phyloP scores from a whole-genome alignment of 148 eudicot genomes.

The Bassia scoparia region DNA sequence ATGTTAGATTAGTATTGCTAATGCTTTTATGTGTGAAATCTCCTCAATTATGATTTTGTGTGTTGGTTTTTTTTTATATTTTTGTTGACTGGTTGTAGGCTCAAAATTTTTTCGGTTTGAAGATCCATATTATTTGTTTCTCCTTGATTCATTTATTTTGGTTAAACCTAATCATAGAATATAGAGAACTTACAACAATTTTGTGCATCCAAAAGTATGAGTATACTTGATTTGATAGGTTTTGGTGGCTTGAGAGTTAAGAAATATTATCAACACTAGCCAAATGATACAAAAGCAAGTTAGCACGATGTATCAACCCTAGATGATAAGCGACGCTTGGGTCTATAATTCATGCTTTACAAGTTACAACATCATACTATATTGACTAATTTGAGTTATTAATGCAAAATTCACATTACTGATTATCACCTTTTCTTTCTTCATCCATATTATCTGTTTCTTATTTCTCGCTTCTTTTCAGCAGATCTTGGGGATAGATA shows the following conservation, averaged over 20 bases:
- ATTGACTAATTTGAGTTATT: not conserved
- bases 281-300: conserved; percentile 48
- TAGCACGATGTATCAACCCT: conserved; percentile 61
- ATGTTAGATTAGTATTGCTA: too few species aligned
- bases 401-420: not conserved
- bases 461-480: conserved; percentile 35
- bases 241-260: conserved; percentile 55
- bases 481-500: conserved; percentile 59
- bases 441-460: conserved; percentile 30
- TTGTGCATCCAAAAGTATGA: conserved; percentile 29
- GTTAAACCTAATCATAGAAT: too few species aligned
- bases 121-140: too few species aligned
- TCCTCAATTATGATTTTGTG: too few species aligned
- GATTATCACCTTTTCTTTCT: conserved; percentile 36
- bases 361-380: not conserved
- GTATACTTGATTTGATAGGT: conserved; percentile 11
- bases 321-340: conserved; percentile 46
- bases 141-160: too few species aligned
- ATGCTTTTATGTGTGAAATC: too few species aligned
- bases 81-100: too few species aligned
- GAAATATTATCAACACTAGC: conserved; percentile 30
- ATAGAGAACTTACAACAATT: not conserved
- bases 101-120: too few species aligned
- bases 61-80: too few species aligned
- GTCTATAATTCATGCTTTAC: conserved; percentile 57